A percentile compares a stretch with the other conserved stretches of the same genome.
These are phyloP conservation scores for Trichoderma virens DNA, from an alignment of 495 filamentous ascomycete genomes.

Conservation along the genomic window DNA sequence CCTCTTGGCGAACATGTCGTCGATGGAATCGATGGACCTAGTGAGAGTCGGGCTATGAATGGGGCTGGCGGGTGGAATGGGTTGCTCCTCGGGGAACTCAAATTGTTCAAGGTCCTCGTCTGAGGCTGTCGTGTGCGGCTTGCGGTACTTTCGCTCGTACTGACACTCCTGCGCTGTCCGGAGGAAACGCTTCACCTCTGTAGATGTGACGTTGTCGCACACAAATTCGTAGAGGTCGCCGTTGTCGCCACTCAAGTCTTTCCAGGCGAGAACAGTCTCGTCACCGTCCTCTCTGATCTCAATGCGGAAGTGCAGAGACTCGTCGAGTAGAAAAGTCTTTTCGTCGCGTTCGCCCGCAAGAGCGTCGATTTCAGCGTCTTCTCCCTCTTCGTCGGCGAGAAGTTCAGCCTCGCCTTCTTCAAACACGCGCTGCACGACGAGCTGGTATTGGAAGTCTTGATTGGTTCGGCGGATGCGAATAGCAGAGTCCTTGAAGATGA, in stretches of 20 bases:
- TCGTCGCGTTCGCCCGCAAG: slow-evolving; percentile 77
- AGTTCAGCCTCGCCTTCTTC: slow-evolving; percentile 95
- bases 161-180: slow-evolving; percentile 84
- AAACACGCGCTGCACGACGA: slow-evolving; percentile 91
- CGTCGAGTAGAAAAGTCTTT: slow-evolving; percentile 91
- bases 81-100: slow-evolving; percentile 67
- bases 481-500: slow-evolving; percentile 96
- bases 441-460: slow-evolving; percentile 92
- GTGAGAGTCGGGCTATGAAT: slow-evolving; percentile 52
- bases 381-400: slow-evolving; percentile 71
- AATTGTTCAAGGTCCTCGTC: slow-evolving; percentile 76
- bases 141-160: slow-evolving; percentile 89
- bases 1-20: slow-evolving; percentile 36
- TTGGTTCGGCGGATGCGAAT: slow-evolving; percentile 86
- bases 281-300: slow-evolving; percentile 63
- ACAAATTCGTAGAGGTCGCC: slow-evolving; percentile 96
- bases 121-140: slow-evolving; percentile 68
- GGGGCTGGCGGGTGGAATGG: slow-evolving; percentile 77
- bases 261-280: slow-evolving; percentile 84
- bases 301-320: slow-evolving; percentile 78
- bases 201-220: slow-evolving; percentile 64
- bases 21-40: slow-evolving; percentile 34
- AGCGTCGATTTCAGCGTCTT: slow-evolving; percentile 62
- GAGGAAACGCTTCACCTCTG: slow-evolving; percentile 73
- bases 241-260: slow-evolving; percentile 84